Evolutionary conservation across 768 basidiomycete species (phyloP).

Genomic region (Infundibulicybe gibba): DNA sequence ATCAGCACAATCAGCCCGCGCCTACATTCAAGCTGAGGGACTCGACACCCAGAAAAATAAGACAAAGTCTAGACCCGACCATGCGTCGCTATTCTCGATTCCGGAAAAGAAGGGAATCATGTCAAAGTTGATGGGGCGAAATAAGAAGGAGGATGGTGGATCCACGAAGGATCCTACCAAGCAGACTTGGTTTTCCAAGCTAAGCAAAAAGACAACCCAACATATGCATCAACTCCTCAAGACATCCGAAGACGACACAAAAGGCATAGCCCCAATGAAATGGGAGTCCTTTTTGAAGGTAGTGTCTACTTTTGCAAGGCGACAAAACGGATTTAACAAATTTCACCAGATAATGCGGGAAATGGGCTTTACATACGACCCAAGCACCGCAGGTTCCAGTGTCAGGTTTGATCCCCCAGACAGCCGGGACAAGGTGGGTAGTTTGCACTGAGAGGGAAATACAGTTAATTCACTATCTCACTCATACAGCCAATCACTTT

Average conservation of each 20-base stretch:
- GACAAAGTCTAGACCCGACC: constrained; percentile 65
- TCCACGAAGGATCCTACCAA: constrained; percentile 29
- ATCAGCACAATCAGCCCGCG: constrained; percentile 64
- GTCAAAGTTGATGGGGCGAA: constrained; percentile 37
- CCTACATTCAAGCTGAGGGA: constrained; percentile 58
- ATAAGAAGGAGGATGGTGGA: constrained; percentile 27
- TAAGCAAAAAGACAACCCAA: constrained; percentile 54
- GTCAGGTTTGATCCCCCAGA: constrained; percentile 80
- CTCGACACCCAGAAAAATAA: constrained; percentile 53
- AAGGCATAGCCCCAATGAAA: constrained; percentile 58
- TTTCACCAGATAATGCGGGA: constrained; percentile 66
- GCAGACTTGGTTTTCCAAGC: constrained; percentile 50
- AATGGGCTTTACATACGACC: constrained; percentile 73
- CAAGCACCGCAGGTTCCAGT: constrained; percentile 76
- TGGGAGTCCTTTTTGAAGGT: constrained; percentile 82
- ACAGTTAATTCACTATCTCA: background rate
- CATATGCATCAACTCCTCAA: constrained; percentile 66
- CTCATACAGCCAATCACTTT: constrained; percentile 59
- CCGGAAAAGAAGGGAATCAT: constrained; percentile 43
- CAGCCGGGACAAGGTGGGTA: constrained; percentile 33
- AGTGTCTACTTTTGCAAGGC: constrained; percentile 5
- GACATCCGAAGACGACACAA: constrained; percentile 50
- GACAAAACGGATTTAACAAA: background rate
- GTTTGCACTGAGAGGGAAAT: background rate
- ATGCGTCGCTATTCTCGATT: constrained; percentile 46